These are phyloP conservation scores for Metschnikowia corniflorae DNA, from an alignment of 805 yeast species.

Conservation along the genomic window DNA sequence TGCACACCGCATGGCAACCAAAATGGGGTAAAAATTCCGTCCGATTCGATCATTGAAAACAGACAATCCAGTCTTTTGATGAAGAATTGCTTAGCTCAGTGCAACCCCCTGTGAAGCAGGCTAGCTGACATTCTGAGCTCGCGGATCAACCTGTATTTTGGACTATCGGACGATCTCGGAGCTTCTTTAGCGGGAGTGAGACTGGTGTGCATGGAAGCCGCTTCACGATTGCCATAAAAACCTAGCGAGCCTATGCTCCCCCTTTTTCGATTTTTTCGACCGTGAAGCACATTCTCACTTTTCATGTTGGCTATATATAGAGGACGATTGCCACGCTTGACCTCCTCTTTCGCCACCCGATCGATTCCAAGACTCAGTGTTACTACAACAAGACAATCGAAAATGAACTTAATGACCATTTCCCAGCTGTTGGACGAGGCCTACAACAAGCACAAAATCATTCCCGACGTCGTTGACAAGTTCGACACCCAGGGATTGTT, in stretches of 20 bases:
- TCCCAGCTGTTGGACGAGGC: slow-evolving; percentile 54
- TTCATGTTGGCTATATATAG: slow-evolving; percentile 15
- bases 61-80: no score
- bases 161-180: no score
- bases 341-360: neutral
- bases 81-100: no score
- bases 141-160: no score
- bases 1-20: no score
- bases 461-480: slow-evolving; percentile 52
- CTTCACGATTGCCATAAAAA: slow-evolving; percentile 11
- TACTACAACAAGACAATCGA: slow-evolving; percentile 8
- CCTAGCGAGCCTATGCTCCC: slow-evolving; percentile 4
- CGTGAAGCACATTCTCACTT: slow-evolving; percentile 7
- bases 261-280: no score
- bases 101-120: no score
- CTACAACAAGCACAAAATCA: slow-evolving; percentile 44
- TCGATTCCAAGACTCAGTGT: neutral
- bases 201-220: slow-evolving; percentile 10
- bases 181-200: slow-evolving; percentile 6
- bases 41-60: no score
- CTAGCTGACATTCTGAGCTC: no score
- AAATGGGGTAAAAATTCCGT: no score
- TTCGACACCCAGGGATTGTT: slow-evolving; percentile 52
- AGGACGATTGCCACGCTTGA: slow-evolving; percentile 8
- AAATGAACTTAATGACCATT: slow-evolving; percentile 48